Evolutionary conservation across 352 stramenopile species (phyloP).

Genomic region (Thalassiosira ordinaria): DNA sequence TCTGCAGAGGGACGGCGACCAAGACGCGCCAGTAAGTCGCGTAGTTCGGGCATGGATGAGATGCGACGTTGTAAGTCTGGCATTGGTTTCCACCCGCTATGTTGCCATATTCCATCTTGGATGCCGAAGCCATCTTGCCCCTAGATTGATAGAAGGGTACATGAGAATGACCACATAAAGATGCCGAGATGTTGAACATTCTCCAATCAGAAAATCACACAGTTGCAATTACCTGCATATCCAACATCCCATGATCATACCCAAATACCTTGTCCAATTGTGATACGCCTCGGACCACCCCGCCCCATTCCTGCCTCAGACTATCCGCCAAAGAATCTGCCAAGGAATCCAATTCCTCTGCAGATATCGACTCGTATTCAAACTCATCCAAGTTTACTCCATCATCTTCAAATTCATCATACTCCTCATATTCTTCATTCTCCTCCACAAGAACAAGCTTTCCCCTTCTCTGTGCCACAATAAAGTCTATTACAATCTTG

Average conservation of each 20-base stretch:
- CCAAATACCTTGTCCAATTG: conserved; percentile 76
- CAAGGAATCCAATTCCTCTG: conserved; percentile 48
- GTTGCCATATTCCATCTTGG: conserved; percentile 73
- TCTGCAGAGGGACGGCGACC: conserved; percentile 62
- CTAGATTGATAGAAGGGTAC: too few relatives aligned
- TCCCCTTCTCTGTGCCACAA: conserved; percentile 20
- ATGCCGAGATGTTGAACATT: too few relatives aligned
- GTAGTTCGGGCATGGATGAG: conserved; percentile 64
- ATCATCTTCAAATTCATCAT: conserved; percentile 31
- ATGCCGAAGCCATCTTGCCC: conserved; percentile 62
- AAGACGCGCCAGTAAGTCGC: conserved; percentile 55
- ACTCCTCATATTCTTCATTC: conserved; percentile 41
- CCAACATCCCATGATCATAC: conserved; percentile 69
- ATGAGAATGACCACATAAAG: too few relatives aligned
- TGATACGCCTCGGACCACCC: conserved; percentile 58
- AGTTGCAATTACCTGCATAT: too few relatives aligned
- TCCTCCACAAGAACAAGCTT: conserved; percentile 37
- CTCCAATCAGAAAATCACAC: too few relatives aligned
- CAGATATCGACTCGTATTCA: conserved; percentile 29
- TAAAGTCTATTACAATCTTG: conserved; percentile 57
- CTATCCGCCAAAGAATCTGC: conserved; percentile 51
- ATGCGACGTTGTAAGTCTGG: conserved; percentile 62
- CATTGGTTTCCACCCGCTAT: conserved; percentile 69
- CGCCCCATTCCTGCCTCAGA: conserved; percentile 54
- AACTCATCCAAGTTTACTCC: conserved; percentile 10